Evolutionary conservation across 768 basidiomycete species (phyloP).

Genomic region (Lentinula sp.): DNA sequence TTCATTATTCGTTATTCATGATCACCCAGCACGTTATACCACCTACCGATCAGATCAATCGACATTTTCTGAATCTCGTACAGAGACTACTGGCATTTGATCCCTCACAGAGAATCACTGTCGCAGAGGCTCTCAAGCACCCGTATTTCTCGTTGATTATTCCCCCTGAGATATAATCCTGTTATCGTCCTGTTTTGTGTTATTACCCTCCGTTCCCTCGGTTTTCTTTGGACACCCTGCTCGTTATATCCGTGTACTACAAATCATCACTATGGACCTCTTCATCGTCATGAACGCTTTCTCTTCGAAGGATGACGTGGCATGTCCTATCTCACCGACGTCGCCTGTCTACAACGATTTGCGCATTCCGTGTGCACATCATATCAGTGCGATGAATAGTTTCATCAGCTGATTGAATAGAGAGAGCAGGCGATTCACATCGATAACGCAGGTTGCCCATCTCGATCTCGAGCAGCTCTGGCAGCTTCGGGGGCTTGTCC

Average conservation of each 20-base stretch:
- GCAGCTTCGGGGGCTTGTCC: background rate
- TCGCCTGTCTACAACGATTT: background rate
- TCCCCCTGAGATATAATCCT: conserved; percentile 57
- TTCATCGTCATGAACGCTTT: background rate
- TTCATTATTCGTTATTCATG: conserved; percentile 4
- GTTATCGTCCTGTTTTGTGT: conserved; percentile 18
- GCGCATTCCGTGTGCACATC: background rate
- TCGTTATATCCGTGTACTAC: conserved; percentile 19
- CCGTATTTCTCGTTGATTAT: conserved; percentile 75
- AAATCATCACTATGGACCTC: conserved; percentile 10
- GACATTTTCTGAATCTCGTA: conserved; percentile 84
- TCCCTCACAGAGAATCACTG: conserved; percentile 81
- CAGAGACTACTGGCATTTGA: conserved; percentile 86
- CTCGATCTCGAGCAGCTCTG: background rate
- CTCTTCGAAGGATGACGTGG: background rate
- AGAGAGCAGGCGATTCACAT: background rate
- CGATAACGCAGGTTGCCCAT: background rate
- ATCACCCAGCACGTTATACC: conserved; percentile 73
- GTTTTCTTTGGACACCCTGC: conserved; percentile 17
- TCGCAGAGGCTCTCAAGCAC: conserved; percentile 82
- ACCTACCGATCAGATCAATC: conserved; percentile 65
- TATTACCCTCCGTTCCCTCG: conserved; percentile 14
- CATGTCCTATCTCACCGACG: background rate
- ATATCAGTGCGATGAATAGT: background rate
- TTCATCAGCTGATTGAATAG: background rate